Conservation (phyloP, 306 rosid genomes). For the Citrullus amarus region DNA sequence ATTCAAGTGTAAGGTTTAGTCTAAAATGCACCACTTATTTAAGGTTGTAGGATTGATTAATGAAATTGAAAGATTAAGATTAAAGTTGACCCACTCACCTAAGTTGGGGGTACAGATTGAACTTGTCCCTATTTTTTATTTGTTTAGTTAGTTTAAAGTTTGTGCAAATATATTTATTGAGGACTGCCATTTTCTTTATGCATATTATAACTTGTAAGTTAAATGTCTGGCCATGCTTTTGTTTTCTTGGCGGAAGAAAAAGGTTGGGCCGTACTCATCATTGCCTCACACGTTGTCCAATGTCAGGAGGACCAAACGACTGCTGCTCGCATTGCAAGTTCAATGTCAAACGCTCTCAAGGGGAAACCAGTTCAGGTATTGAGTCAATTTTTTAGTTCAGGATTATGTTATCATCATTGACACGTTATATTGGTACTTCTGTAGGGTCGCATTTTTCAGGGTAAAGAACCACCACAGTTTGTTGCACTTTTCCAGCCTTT, state of each 20-base stretch:
- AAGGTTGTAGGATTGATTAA: neutral
- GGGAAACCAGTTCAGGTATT: constrained; percentile 99
- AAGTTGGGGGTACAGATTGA: neutral
- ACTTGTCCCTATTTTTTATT: neutral
- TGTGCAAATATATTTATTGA: neutral
- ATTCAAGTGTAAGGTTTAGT: neutral
- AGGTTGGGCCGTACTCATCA: neutral
- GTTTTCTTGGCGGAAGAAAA: too few species aligned
- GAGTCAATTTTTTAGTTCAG: neutral
- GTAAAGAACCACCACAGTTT: constrained; percentile 89
- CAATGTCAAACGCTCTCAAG: constrained; percentile 87
- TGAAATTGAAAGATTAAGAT: neutral
- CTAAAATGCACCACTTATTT: neutral
- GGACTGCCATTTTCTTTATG: neutral
- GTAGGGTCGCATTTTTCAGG: constrained; percentile 85
- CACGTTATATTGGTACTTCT: neutral
- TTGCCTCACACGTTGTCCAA: constrained; percentile 5
- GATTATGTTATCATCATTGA: neutral
- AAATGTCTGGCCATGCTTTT: neutral
- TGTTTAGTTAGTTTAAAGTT: neutral
- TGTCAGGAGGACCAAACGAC: constrained; percentile 81
- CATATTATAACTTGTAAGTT: neutral
- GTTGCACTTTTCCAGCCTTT: constrained; percentile 83
- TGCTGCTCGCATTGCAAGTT: constrained; percentile 72
- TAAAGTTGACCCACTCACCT: neutral